These are phyloP conservation scores for Stenogyne calaminthoides DNA, from an alignment of 305 asterid genomes.

Conservation along the genomic window DNA sequence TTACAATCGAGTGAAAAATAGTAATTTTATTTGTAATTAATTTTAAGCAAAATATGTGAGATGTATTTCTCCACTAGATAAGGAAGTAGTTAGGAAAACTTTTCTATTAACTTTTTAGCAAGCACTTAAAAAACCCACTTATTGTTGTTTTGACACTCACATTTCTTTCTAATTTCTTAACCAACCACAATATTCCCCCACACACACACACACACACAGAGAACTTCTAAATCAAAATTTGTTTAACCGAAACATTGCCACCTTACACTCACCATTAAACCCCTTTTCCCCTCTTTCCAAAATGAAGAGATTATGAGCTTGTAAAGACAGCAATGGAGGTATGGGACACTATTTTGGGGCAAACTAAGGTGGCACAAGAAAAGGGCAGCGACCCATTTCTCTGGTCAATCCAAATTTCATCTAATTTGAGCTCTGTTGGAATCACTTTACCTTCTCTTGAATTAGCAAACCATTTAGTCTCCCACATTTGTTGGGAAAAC, in stretches of 20 bases:
- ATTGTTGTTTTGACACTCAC: conserved; percentile 45
- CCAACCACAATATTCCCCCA: conserved; percentile 38
- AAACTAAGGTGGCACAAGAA: conserved; percentile 75
- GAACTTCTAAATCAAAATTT: conserved; percentile 24
- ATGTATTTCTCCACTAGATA: background rate
- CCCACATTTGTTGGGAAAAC: conserved; percentile 94
- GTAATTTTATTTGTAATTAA: no score
- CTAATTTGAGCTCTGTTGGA: conserved; percentile 67
- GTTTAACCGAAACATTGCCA: conserved; percentile 24
- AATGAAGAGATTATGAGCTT: conserved; percentile 34
- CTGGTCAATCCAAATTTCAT: conserved; percentile 85
- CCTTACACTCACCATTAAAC: conserved; percentile 11
- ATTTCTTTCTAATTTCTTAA: conserved; percentile 21
- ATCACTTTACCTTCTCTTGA: conserved; percentile 72
- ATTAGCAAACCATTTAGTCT: conserved; percentile 66
- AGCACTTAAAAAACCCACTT: conserved; percentile 25
- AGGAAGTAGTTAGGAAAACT: conserved; percentile 17
- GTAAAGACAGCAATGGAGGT: conserved; percentile 55
- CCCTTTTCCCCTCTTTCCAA: background rate
- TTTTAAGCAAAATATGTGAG: background rate
- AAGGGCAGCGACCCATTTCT: conserved; percentile 71
- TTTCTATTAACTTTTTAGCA: conserved; percentile 3
- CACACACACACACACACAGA: background rate
- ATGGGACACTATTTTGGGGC: conserved; percentile 69
- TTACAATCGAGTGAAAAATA: no score